phyloP scores from a whole-genome alignment of 345 rosid genomes.

The Geranium rotundifolium region DNA sequence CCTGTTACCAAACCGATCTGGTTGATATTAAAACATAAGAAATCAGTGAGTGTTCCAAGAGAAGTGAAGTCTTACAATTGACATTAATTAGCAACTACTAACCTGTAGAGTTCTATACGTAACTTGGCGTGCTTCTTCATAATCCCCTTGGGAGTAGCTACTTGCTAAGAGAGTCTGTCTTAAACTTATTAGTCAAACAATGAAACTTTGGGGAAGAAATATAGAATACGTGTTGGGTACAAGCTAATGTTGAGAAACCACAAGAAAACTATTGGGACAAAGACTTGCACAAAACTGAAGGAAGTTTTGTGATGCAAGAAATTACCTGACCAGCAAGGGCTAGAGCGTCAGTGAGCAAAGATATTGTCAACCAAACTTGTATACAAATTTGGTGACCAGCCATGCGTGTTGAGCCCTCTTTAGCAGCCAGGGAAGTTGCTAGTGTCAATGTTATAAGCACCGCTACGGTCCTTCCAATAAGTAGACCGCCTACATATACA shows the following conservation, averaged over 20 bases:
- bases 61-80: not conserved
- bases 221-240: not conserved
- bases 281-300: too few species aligned
- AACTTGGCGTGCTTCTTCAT: slow-evolving; percentile 56
- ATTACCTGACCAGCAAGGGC: slow-evolving; percentile 93
- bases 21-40: slow-evolving; percentile 8
- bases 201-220: not conserved
- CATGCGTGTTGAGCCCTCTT: slow-evolving; percentile 77
- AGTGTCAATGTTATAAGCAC: slow-evolving; percentile 66
- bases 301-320: not conserved
- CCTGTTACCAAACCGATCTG: slow-evolving; percentile 84
- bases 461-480: slow-evolving; percentile 78
- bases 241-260: too few species aligned
- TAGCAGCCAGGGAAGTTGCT: slow-evolving; percentile 82
- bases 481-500: slow-evolving; percentile 67
- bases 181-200: slow-evolving; percentile 5
- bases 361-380: slow-evolving; percentile 83
- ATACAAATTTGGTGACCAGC: slow-evolving; percentile 91
- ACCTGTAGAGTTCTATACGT: slow-evolving; percentile 59
- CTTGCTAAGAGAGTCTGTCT: slow-evolving; percentile 79
- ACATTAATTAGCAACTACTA: slow-evolving; percentile 7
- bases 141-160: slow-evolving; percentile 61
- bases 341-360: slow-evolving; percentile 86
- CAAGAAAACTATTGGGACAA: too few species aligned
- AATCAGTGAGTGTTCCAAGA: slow-evolving; percentile 9